A percentile compares a stretch with the other conserved stretches of the same genome.
These are phyloP conservation scores for Pseudogymnoascus pannorum DNA, from an alignment of 2,329 filamentous ascomycete species.

Conservation along the genomic window DNA sequence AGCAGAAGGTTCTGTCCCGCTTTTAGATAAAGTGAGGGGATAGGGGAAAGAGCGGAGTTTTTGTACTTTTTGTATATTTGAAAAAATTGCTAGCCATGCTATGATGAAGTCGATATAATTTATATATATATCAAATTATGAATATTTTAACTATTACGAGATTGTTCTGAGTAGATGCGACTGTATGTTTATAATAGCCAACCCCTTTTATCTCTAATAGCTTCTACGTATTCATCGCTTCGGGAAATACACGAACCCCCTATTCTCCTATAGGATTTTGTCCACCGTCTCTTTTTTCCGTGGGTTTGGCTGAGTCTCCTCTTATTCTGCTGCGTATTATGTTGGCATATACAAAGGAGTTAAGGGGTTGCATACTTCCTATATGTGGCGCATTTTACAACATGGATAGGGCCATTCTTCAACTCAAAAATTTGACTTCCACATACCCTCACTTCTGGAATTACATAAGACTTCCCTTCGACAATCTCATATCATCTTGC, in stretches of 20 bases:
- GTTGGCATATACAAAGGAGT: no score
- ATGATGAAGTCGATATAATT: conserved; percentile 3
- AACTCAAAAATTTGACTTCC: neutral
- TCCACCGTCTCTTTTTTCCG: no score
- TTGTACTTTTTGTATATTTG: neutral
- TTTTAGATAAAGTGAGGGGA: conserved; percentile 39
- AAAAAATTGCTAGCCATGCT: neutral
- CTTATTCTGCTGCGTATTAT: no score
- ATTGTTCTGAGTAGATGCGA: neutral
- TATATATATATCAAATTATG: neutral
- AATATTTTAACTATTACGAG: neutral
- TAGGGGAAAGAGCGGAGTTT: neutral
- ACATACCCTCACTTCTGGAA: neutral
- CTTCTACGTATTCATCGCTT: neutral
- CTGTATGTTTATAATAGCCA: neutral
- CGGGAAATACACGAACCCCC: neutral
- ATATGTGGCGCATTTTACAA: neutral
- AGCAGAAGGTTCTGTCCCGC: conserved; percentile 65
- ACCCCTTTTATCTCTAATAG: neutral
- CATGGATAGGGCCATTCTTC: neutral
- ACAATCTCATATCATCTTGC: neutral
- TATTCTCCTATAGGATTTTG: no score
- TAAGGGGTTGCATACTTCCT: neutral
- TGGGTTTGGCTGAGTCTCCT: no score
- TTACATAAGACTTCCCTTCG: neutral